These are phyloP conservation scores for Hemileccinum impolitum DNA, from an alignment of 768 basidiomycete genomes.

Conservation along the genomic window DNA sequence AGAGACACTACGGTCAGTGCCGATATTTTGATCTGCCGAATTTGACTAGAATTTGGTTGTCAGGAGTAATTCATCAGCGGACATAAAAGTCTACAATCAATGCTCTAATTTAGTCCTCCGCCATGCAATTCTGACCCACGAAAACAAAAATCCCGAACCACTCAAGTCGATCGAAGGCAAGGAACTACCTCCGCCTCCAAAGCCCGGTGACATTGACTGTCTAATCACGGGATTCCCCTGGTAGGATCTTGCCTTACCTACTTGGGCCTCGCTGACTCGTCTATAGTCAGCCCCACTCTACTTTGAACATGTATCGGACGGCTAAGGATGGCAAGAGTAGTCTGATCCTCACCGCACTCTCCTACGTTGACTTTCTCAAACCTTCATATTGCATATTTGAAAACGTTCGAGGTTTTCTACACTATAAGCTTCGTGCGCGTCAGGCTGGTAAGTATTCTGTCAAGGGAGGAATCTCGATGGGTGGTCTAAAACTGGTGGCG, in stretches of 20 bases:
- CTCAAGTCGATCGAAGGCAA: constrained; percentile 40
- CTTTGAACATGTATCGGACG: constrained; percentile 65
- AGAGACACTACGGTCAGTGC: constrained; percentile 53
- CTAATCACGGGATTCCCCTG: constrained; percentile 77
- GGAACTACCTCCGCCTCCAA: constrained; percentile 44
- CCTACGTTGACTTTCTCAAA: constrained; percentile 40
- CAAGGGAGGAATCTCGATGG: constrained; percentile 65
- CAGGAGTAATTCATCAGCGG: constrained; percentile 50
- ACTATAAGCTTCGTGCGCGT: constrained; percentile 36
- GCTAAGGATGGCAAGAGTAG: constrained; percentile 68
- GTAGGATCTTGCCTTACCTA: constrained; percentile 30
- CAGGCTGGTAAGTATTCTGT: constrained; percentile 42
- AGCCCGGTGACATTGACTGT: constrained; percentile 54
- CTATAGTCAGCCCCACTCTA: constrained; percentile 70
- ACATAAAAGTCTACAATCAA: constrained; percentile 61
- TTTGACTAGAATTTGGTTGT: constrained; percentile 4
- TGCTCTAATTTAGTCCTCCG: constrained; percentile 63
- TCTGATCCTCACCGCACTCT: constrained; percentile 56
- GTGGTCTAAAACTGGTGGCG: constrained; percentile 67
- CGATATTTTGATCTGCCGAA: not conserved
- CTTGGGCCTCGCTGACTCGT: constrained; percentile 2
- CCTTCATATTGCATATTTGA: constrained; percentile 47
- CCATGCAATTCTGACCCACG: constrained; percentile 52
- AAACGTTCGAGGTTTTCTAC: constrained; percentile 46
- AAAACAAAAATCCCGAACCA: constrained; percentile 37